These are phyloP conservation scores for Tausonia pullulans DNA, from an alignment of 1,284 basidiomycete species.

Conservation along the genomic window DNA sequence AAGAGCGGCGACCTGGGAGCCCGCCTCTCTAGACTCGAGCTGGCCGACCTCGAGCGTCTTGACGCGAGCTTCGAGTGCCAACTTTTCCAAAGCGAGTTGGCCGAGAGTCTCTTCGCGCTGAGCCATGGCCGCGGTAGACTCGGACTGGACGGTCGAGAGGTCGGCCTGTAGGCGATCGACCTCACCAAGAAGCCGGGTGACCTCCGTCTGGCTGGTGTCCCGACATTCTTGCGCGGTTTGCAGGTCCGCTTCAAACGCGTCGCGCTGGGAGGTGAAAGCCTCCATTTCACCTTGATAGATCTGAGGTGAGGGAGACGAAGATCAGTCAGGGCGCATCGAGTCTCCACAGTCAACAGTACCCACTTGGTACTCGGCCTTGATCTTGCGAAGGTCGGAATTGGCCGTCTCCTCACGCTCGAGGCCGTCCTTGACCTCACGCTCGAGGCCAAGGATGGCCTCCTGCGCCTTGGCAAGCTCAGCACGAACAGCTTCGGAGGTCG, in stretches of 20 bases:
- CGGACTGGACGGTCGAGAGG: background rate
- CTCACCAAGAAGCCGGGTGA: background rate
- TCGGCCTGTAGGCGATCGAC: slow-evolving; percentile 18
- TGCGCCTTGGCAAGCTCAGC: slow-evolving; percentile 10
- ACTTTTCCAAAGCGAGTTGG: too few relatives aligned
- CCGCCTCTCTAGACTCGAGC: too few relatives aligned
- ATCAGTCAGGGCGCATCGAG: background rate
- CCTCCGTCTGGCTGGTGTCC: background rate
- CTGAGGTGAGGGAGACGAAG: background rate
- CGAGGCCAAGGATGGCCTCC: slow-evolving; percentile 14
- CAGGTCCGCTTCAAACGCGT: background rate
- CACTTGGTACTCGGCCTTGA: slow-evolving; percentile 4
- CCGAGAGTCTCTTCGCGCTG: too few relatives aligned
- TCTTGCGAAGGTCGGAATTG: slow-evolving; percentile 2
- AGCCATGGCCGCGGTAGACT: background rate
- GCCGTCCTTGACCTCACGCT: slow-evolving; percentile 15
- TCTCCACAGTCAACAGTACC: background rate
- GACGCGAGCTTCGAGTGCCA: too few relatives aligned
- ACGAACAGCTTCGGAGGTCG: background rate
- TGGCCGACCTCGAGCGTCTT: too few relatives aligned
- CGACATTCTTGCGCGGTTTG: too few relatives aligned
- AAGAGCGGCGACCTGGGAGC: too few relatives aligned
- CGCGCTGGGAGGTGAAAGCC: slow-evolving; percentile 9
- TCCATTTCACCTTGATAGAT: slow-evolving; percentile 10
- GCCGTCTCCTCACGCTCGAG: background rate